Conservation (phyloP, 495 filamentous ascomycete genomes). For the Lasiosphaeriaceae sp. region DNA sequence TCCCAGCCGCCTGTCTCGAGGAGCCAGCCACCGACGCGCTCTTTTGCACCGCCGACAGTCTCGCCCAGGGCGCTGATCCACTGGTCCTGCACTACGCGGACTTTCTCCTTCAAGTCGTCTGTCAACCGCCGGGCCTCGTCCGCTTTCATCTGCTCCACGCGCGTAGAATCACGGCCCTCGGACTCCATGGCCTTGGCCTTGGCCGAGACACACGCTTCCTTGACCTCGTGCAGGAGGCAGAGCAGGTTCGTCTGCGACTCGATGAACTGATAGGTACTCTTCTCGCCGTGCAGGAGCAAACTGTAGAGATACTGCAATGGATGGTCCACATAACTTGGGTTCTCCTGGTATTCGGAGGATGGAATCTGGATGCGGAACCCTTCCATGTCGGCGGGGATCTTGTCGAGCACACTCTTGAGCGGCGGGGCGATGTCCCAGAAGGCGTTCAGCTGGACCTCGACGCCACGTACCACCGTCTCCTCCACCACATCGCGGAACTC, state of each 20-base stretch:
- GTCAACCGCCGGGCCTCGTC: slow-evolving; percentile 69
- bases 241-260: slow-evolving; percentile 90
- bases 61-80: slow-evolving; percentile 58
- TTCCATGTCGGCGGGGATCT: slow-evolving; percentile 55
- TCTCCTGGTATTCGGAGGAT: slow-evolving; percentile 73
- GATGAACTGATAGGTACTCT: slow-evolving; percentile 92
- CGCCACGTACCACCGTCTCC: slow-evolving; percentile 77
- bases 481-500: slow-evolving; percentile 80
- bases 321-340: slow-evolving; percentile 69
- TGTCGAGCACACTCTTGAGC: slow-evolving; percentile 69
- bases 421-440: slow-evolving; percentile 98
- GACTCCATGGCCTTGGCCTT: slow-evolving; percentile 54
- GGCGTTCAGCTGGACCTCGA: slow-evolving; percentile 83
- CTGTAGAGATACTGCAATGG: slow-evolving; percentile 87
- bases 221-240: slow-evolving; percentile 91
- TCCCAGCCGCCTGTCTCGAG: slow-evolving; percentile 71
- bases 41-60: slow-evolving; percentile 46
- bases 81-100: slow-evolving; percentile 82
- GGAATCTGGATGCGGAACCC: slow-evolving; percentile 68
- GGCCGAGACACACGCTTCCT: slow-evolving; percentile 68
- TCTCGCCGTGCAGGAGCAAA: slow-evolving; percentile 80
- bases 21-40: slow-evolving; percentile 61
- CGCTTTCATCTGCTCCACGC: slow-evolving; percentile 54
- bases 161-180: slow-evolving; percentile 52
- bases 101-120: slow-evolving; percentile 87